Conservation (phyloP, 2,329 filamentous ascomycete species). For the Furcasterigmium sp. region DNA sequence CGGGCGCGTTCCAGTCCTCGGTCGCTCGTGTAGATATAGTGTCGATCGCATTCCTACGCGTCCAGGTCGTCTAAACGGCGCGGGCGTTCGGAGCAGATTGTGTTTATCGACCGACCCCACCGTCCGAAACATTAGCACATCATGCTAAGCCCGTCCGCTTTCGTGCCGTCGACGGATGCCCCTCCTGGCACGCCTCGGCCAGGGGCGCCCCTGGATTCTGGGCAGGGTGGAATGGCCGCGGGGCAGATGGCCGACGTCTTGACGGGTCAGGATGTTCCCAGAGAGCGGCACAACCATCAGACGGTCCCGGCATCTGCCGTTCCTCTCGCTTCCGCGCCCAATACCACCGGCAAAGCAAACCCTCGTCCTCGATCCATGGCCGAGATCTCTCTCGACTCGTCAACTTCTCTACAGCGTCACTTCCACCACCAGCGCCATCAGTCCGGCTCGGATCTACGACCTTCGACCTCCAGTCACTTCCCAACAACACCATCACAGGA, state of each 20-base stretch:
- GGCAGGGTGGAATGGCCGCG: conserved; percentile 8
- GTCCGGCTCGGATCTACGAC: conserved; percentile 28
- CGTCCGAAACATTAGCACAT: conserved; percentile 29
- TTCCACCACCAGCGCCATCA: conserved; percentile 25
- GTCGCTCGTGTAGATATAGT: too few relatives aligned
- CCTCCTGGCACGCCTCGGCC: too few relatives aligned
- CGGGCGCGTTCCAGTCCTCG: too few relatives aligned
- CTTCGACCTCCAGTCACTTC: conserved; percentile 11
- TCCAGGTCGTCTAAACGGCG: too few relatives aligned
- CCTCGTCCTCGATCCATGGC: conserved; percentile 6
- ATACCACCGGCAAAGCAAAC: conserved; percentile 5
- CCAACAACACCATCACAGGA: conserved; percentile 20
- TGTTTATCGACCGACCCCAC: conserved; percentile 13
- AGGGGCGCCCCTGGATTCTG: conserved; percentile 2
- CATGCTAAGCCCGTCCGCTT: conserved; percentile 28
- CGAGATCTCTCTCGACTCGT: conserved; percentile 5
- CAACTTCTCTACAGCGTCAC: conserved; percentile 7
- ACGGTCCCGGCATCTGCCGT: background rate
- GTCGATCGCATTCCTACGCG: background rate
- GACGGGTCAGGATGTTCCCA: background rate
- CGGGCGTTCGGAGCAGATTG: conserved; percentile 1
- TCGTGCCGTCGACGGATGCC: conserved; percentile 12
- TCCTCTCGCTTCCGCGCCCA: background rate
- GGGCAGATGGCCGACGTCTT: background rate
- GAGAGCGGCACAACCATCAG: background rate